Conservation (phyloP, 192 early-diverging fungal genomes). For the Lunasporangiospora selenospora region DNA sequence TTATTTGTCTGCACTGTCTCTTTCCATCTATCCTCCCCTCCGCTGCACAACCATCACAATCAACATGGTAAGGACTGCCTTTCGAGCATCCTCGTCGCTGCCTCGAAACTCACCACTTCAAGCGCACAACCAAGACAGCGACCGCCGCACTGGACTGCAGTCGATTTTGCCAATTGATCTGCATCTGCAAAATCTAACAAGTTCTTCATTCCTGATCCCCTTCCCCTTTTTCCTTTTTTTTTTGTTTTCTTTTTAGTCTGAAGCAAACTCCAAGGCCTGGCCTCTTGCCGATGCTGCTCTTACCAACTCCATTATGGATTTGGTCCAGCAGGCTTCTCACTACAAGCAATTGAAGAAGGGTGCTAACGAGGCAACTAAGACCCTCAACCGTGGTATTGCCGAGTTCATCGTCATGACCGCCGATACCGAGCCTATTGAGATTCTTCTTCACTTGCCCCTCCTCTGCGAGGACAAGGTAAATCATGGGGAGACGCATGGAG, state of each 20-base stretch:
- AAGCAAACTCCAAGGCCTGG: conserved; percentile 80
- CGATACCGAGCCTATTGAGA: conserved; percentile 97
- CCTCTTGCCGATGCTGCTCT: conserved; percentile 91
- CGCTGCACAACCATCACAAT: not conserved
- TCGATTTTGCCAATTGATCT: too few relatives aligned
- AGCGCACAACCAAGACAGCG: too few relatives aligned
- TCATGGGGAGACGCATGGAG: not conserved
- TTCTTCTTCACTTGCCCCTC: conserved; percentile 96
- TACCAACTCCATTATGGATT: conserved; percentile 92
- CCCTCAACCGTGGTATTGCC: conserved; percentile 97
- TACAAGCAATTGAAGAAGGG: conserved; percentile 99
- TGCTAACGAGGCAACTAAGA: conserved; percentile 99
- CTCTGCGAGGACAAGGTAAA: conserved; percentile 96
- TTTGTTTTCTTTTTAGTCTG: conserved; percentile 15
- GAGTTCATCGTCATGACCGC: conserved; percentile 99
- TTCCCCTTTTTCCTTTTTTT: not conserved
- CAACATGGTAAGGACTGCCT: conserved; percentile 7
- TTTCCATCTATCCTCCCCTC: too few relatives aligned
- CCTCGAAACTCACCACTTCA: not conserved
- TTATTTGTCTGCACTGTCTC: too few relatives aligned
- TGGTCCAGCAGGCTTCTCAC: conserved; percentile 98
- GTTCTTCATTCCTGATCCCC: too few relatives aligned
- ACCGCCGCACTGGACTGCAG: not conserved
- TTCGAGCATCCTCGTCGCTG: too few relatives aligned
- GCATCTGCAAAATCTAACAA: too few relatives aligned